These are phyloP conservation scores for Ustilago curta DNA, from an alignment of 1,284 basidiomycete species.

Conservation along the genomic window DNA sequence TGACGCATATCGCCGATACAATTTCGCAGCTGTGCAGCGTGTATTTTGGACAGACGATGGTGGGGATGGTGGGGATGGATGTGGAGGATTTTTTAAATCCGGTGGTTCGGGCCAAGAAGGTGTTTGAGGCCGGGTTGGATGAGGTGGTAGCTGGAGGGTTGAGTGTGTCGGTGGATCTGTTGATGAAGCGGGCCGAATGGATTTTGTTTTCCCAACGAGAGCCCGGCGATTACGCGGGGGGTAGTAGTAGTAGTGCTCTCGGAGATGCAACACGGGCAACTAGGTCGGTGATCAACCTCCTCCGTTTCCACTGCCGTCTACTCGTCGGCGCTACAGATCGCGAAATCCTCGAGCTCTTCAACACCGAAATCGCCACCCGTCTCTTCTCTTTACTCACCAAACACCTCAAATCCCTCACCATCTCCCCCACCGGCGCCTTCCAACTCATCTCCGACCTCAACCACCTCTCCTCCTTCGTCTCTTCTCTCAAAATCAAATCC, in stretches of 20 bases:
- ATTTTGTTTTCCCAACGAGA: conserved; percentile 85
- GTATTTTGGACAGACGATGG: conserved; percentile 93
- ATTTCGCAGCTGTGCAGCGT: conserved; percentile 98
- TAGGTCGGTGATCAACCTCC: conserved; percentile 79
- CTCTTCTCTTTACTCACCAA: conserved; percentile 91
- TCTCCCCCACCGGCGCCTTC: conserved; percentile 91
- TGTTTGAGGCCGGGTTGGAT: conserved; percentile 89
- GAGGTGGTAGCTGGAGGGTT: conserved; percentile 91
- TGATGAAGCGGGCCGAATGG: conserved; percentile 98
- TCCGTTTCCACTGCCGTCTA: conserved; percentile 82
- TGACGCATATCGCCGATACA: conserved; percentile 96
- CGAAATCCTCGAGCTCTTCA: conserved; percentile 95
- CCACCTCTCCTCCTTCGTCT: conserved; percentile 87
- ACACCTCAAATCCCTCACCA: conserved; percentile 95
- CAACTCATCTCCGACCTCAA: conserved; percentile 96
- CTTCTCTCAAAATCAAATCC: conserved; percentile 59
- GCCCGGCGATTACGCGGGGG: conserved; percentile 79
- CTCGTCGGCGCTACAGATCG: conserved; percentile 92
- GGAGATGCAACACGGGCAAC: conserved; percentile 83
- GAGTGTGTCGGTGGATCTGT: conserved; percentile 92
- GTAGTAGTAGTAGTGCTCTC: conserved; percentile 45
- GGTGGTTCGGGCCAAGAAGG: conserved; percentile 95
- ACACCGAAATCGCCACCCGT: conserved; percentile 94
- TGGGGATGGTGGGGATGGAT: conserved; percentile 34
- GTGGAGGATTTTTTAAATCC: conserved; percentile 91